These are phyloP conservation scores for Cryptosporidium andersoni DNA, from an alignment of 169 alveolate species.

Conservation along the genomic window DNA sequence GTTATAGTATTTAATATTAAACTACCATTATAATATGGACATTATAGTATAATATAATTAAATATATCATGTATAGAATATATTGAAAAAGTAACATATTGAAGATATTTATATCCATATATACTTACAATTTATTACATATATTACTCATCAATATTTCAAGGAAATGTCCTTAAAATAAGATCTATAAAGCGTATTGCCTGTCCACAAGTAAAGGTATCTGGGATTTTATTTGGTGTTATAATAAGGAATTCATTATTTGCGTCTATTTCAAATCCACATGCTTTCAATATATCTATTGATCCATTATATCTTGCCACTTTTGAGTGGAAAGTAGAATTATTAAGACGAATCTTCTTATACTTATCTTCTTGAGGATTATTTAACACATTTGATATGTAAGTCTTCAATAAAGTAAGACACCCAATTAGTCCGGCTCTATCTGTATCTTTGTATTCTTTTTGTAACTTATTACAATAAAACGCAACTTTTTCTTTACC, in stretches of 20 bases:
- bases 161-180: background rate
- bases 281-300: slow-evolving; percentile 73
- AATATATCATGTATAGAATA: too few species aligned
- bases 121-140: too few species aligned
- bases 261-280: slow-evolving; percentile 76
- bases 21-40: too few species aligned
- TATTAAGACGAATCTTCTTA: slow-evolving; percentile 75
- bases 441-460: slow-evolving; percentile 72
- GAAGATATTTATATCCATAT: too few species aligned
- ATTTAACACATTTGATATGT: slow-evolving; percentile 72
- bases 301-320: slow-evolving; percentile 76
- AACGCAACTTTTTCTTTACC: slow-evolving; percentile 74
- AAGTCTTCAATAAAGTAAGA: slow-evolving; percentile 71
- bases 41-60: too few species aligned
- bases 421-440: slow-evolving; percentile 70
- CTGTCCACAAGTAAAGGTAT: slow-evolving; percentile 76
- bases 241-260: slow-evolving; percentile 73
- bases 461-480: slow-evolving; percentile 73
- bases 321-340: slow-evolving; percentile 77
- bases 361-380: slow-evolving; percentile 76
- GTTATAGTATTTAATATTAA: too few species aligned
- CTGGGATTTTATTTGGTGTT: slow-evolving; percentile 74
- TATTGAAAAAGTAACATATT: too few species aligned
- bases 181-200: slow-evolving; percentile 73
- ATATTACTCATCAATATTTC: too few species aligned